Conservation (phyloP, 2,329 filamentous ascomycete genomes). For the Ceratocystis variospora region DNA sequence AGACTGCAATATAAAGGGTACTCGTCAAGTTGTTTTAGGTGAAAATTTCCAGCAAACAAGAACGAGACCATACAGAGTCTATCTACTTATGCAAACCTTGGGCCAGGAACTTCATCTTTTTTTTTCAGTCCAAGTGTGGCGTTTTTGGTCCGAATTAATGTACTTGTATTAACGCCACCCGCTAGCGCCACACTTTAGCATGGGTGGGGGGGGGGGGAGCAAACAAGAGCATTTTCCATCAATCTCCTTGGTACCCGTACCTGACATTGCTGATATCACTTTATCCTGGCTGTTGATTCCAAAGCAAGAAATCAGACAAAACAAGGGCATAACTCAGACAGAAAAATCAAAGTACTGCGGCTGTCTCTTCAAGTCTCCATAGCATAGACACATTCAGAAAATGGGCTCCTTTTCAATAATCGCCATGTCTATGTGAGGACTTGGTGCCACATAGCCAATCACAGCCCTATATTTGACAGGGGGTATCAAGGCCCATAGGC, state of each 20-base stretch:
- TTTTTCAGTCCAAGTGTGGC: slow-evolving; percentile 4
- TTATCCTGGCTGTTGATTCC: too few relatives aligned
- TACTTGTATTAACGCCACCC: not conserved
- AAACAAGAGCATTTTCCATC: not conserved
- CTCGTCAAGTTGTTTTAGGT: not conserved
- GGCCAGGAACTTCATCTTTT: not conserved
- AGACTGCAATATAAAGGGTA: not conserved
- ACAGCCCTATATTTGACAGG: not conserved
- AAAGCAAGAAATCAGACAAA: too few relatives aligned
- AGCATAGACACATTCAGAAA: too few relatives aligned
- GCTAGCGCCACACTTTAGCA: not conserved
- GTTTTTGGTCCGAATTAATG: not conserved
- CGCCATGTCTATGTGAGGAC: too few relatives aligned
- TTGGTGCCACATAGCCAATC: not conserved
- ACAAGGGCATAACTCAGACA: too few relatives aligned
- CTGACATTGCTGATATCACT: too few relatives aligned
- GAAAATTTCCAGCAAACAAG: slow-evolving; percentile 9
- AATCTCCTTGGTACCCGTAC: too few relatives aligned
- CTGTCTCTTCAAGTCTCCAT: too few relatives aligned
- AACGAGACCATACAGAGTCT: not conserved
- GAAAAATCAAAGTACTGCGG: too few relatives aligned
- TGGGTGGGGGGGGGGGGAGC: not conserved
- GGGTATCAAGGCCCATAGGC: too few relatives aligned
- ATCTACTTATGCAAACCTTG: not conserved
- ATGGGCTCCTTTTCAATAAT: too few relatives aligned